Conservation (phyloP, 768 basidiomycete genomes). For the Postia placenta region DNA sequence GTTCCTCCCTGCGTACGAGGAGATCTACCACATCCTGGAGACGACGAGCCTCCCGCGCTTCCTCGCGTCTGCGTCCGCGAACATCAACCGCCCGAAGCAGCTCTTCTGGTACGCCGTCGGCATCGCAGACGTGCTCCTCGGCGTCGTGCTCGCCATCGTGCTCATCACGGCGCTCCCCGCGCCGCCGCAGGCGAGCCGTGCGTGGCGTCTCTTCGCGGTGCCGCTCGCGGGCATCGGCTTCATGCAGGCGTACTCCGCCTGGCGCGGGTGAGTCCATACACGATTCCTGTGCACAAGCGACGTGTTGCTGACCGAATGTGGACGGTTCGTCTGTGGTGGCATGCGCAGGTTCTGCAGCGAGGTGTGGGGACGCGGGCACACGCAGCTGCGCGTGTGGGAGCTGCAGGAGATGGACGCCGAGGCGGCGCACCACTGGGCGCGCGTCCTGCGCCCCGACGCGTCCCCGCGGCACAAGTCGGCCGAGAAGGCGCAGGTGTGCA, state of each 20-base stretch:
- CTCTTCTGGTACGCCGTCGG: conserved; percentile 29
- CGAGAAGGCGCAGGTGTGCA: background rate
- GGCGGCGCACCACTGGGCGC: conserved; percentile 6
- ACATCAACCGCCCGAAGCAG: conserved; percentile 32
- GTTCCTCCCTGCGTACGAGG: conserved; percentile 31
- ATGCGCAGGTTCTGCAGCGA: conserved; percentile 27
- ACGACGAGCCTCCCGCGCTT: conserved; percentile 26
- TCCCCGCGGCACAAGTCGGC: background rate
- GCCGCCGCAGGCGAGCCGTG: conserved; percentile 11
- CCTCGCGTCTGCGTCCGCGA: conserved; percentile 25
- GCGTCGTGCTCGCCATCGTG: conserved; percentile 19
- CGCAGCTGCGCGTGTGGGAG: conserved; percentile 35
- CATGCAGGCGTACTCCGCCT: conserved; percentile 28
- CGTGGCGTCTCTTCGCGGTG: conserved; percentile 28
- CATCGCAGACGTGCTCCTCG: conserved; percentile 19
- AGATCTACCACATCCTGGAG: conserved; percentile 27
- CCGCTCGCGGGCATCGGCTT: conserved; percentile 25
- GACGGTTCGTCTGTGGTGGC: background rate
- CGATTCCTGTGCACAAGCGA: background rate
- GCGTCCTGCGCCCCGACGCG: background rate
- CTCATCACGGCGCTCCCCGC: conserved; percentile 5
- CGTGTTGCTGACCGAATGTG: background rate
- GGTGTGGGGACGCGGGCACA: conserved; percentile 28
- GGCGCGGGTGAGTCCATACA: conserved; percentile 23
- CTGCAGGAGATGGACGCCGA: conserved; percentile 27